Evolutionary conservation across 1,284 basidiomycete genomes (phyloP), one percentile per base, ranked within the genome.

Genomic region (Ganoderma sinense): DNA sequence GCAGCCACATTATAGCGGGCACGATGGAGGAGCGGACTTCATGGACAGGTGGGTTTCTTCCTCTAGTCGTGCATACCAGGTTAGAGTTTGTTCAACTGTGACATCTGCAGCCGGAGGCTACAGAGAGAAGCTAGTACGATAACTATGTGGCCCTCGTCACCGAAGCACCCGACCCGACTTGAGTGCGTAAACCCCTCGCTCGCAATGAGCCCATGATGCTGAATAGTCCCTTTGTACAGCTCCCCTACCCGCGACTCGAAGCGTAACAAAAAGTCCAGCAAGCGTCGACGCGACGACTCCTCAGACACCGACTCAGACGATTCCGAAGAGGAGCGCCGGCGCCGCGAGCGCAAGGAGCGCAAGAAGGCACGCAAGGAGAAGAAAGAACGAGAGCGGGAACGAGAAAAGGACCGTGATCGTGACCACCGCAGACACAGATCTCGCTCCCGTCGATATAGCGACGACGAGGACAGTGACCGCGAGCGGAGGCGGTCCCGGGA

Each of bases 71-170:
- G 7, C 29, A 20, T 36, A 10, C 36, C 10, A 16, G 29, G 29
- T 2, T 64, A 10, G 63, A 65, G 65, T 11, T 2, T 60, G 2
- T 39, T 61, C 1, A 61, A 69, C 39, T 4, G 29, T 69, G 36
- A 26, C 61, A 26, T 66, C 48, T 74, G 31, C 68, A 97, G 96
- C 75, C 95, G 96, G 31, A 86, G 94, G 64, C 79, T 85, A 68
- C 90, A 96, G 78, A 85, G 96, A 65, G 91, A 93, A 71, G 84
- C 78, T 2, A 90, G 83, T 14, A 86, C 86, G 6, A 79, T 93
- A 2, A 88, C 88, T 73, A 86, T 97, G 62, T 98, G 96, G 96
- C 96, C 96, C 0, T 81, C 89, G 1, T 97, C 96, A 4, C 96
- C 96, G 0, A 92, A 92, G 74, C 88, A 86, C 33, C 87, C 89